phyloP scores from a whole-genome alignment of 768 basidiomycete genomes.

The Termitomyces sp. region DNA sequence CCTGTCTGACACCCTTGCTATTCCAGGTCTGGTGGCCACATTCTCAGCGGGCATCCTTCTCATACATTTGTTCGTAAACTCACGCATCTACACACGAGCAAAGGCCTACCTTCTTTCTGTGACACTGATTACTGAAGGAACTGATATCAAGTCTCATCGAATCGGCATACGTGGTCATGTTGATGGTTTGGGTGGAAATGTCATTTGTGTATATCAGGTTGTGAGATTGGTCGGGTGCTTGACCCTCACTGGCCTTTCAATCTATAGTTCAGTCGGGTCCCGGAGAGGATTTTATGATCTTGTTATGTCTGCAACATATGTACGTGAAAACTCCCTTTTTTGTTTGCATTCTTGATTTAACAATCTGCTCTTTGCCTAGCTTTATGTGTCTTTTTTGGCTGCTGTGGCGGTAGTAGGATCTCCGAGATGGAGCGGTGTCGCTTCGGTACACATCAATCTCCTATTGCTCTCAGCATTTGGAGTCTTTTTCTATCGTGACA shows the following conservation, averaged over 20 bases:
- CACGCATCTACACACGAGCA: not conserved
- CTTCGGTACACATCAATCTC: constrained; percentile 39
- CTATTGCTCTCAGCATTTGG: constrained; percentile 41
- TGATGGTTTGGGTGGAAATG: constrained; percentile 35
- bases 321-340: constrained; percentile 10
- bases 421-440: constrained; percentile 28
- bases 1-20: constrained; percentile 10
- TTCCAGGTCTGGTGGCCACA: constrained; percentile 14
- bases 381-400: constrained; percentile 40
- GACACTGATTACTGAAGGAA: not conserved
- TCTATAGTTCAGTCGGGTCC: constrained; percentile 19
- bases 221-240: constrained; percentile 38
- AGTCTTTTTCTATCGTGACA: constrained; percentile 50
- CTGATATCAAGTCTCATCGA: not conserved
- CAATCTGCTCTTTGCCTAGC: constrained; percentile 18
- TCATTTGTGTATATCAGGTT: constrained; percentile 42
- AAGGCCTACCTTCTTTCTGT: constrained; percentile 3
- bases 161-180: constrained; percentile 34
- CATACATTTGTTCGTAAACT: constrained; percentile 9
- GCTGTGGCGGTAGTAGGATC: constrained; percentile 32
- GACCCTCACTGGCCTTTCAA: constrained; percentile 43
- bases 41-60: constrained; percentile 11
- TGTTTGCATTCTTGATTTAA: not conserved
- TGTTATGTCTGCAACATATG: constrained; percentile 25
- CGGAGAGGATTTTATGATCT: constrained; percentile 23